Evolutionary conservation across 177 flowering plant species (phyloP).

Genomic region (Vitis hybrid): DNA sequence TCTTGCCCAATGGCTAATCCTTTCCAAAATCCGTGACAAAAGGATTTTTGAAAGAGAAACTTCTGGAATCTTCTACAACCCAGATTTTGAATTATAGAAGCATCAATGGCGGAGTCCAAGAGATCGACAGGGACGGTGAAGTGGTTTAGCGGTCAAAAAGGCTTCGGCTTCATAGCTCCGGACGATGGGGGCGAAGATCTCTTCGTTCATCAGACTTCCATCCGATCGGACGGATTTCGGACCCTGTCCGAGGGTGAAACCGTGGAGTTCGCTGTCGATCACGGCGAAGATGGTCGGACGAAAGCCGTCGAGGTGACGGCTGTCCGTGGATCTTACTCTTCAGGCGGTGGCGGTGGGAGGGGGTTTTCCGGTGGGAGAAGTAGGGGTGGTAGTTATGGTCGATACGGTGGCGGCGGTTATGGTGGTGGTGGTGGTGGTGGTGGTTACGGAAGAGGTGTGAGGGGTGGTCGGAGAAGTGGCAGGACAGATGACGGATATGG

Average conservation of each 20-base stretch:
- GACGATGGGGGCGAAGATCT: constrained; percentile 52
- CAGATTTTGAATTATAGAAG: not conserved
- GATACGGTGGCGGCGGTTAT: constrained; percentile 12
- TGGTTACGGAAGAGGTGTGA: constrained; percentile 12
- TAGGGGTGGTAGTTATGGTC: constrained; percentile 17
- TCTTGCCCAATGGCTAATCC: not conserved
- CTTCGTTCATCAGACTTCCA: constrained; percentile 60
- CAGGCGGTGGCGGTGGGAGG: constrained; percentile 21
- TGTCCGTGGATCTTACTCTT: constrained; percentile 22
- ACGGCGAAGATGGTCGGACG: constrained; percentile 38
- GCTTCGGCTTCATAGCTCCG: constrained; percentile 63
- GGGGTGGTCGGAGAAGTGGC: constrained; percentile 5
- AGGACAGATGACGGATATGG: not conserved
- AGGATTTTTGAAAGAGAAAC: not conserved
- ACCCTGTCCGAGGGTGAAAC: constrained; percentile 45
- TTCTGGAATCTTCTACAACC: not conserved
- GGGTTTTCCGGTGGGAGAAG: constrained; percentile 10
- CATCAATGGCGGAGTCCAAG: constrained; percentile 26
- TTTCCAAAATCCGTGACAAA: not conserved
- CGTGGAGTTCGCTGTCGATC: constrained; percentile 44
- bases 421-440: constrained; percentile 4
- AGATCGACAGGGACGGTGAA: constrained; percentile 44
- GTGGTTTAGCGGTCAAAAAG: constrained; percentile 65
- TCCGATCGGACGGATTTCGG: constrained; percentile 54
- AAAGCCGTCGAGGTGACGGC: constrained; percentile 40